phyloP scores from a whole-genome alignment of 192 early-diverging fungal species.

The Umbelopsis sp. region DNA sequence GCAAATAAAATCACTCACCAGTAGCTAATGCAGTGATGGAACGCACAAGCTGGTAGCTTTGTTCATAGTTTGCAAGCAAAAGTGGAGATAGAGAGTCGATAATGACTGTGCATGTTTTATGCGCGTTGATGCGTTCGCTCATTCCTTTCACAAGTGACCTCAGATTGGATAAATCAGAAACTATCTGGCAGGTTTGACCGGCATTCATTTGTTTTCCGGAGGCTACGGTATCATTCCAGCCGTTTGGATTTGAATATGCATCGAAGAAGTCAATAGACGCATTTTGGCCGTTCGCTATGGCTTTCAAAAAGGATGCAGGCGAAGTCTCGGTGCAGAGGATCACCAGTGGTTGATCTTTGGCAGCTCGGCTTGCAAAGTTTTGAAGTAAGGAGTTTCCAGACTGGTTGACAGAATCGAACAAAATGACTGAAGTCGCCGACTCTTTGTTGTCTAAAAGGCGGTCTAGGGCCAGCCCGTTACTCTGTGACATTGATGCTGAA shows the following conservation, averaged over 20 bases:
- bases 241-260: conserved; percentile 37
- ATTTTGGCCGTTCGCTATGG: background rate
- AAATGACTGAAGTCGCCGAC: conserved; percentile 20
- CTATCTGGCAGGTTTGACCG: conserved; percentile 6
- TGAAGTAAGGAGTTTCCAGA: conserved; percentile 8
- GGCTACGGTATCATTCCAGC: conserved; percentile 22
- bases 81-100: conserved; percentile 37
- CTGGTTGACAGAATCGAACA: conserved; percentile 26
- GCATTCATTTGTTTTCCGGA: background rate
- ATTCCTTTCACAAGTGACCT: conserved; percentile 6
- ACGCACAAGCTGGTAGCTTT: conserved; percentile 33
- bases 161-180: conserved; percentile 5
- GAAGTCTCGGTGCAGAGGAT: conserved; percentile 32
- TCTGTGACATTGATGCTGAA: background rate
- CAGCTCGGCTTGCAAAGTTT: conserved; percentile 16
- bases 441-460: conserved; percentile 32
- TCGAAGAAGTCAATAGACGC: conserved; percentile 27
- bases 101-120: conserved; percentile 22
- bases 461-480: conserved; percentile 20
- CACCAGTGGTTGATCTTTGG: conserved; percentile 21
- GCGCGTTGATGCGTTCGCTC: background rate
- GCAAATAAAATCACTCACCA: conserved; percentile 16
- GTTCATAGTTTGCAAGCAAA: conserved; percentile 22
- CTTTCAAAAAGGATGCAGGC: conserved; percentile 19
- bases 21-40: conserved; percentile 26